Conservation (phyloP, 129 eudicot species). For the Scalesia atractyloides region DNA sequence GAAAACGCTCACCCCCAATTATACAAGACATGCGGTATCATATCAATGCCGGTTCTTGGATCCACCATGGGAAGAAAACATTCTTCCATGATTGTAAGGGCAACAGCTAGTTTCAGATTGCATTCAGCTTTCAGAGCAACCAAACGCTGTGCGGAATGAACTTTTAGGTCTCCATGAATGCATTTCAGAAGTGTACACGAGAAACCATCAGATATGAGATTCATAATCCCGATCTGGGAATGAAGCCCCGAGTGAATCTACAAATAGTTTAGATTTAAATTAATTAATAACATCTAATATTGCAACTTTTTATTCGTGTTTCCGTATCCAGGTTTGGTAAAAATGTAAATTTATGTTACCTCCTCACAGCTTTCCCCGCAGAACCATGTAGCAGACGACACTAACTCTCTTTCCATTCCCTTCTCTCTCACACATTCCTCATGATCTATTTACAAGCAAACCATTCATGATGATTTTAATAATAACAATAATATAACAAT, state of each 20-base stretch:
- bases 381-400: conserved; percentile 60
- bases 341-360: conserved; percentile 38
- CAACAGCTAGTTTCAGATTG: conserved; percentile 94
- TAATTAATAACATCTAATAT: conserved; percentile 6
- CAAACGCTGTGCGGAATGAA: conserved; percentile 60
- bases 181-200: conserved; percentile 88
- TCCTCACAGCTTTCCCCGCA: conserved; percentile 76
- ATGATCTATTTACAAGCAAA: conserved; percentile 67
- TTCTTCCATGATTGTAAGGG: conserved; percentile 96
- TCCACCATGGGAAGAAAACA: conserved; percentile 98
- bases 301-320: not conserved
- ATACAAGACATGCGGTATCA: conserved; percentile 94
- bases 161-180: conserved; percentile 82
- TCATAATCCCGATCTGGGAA: conserved; percentile 65
- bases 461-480: not conserved
- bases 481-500: not conserved
- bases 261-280: conserved; percentile 17
- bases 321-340: conserved; percentile 22
- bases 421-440: conserved; percentile 52
- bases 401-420: conserved; percentile 35
- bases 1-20: conserved; percentile 83
- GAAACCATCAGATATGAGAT: conserved; percentile 62
- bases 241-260: conserved; percentile 81
- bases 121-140: conserved; percentile 92
- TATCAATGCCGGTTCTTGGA: conserved; percentile 92